Conservation (phyloP, 108 stramenopile species). For the Cylindrotheca fusiformis region DNA sequence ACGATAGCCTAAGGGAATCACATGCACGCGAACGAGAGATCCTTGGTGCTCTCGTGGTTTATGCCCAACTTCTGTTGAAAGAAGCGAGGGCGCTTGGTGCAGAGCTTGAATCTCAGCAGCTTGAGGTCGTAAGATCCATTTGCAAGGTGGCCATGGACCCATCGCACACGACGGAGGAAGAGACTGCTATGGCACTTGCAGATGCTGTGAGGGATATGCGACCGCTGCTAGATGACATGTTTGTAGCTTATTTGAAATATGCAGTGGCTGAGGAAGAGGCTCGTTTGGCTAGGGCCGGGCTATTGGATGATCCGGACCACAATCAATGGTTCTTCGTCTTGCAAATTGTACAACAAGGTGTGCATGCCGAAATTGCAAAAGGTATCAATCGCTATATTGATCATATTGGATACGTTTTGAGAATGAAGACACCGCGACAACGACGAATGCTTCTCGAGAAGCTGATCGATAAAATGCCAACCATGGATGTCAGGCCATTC, state of each 20-base stretch:
- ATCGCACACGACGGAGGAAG: constrained; percentile 70
- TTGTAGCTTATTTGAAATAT: constrained; percentile 88
- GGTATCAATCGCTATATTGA: constrained; percentile 79
- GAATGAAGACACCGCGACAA: constrained; percentile 80
- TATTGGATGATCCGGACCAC: constrained; percentile 82
- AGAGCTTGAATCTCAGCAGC: constrained; percentile 75
- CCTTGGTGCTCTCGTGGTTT: constrained; percentile 63
- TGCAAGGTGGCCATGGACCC: constrained; percentile 92
- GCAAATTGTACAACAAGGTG: constrained; percentile 86
- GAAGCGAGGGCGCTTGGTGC: constrained; percentile 79
- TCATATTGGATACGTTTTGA: constrained; percentile 74
- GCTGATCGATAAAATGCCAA: constrained; percentile 83
- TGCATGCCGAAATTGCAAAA: constrained; percentile 71
- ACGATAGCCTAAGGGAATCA: constrained; percentile 33
- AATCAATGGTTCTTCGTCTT: constrained; percentile 86
- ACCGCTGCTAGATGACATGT: constrained; percentile 79
- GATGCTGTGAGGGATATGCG: constrained; percentile 87
- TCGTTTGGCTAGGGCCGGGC: constrained; percentile 61
- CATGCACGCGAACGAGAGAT: constrained; percentile 65
- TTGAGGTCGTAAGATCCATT: constrained; percentile 83
- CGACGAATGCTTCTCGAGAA: constrained; percentile 55
- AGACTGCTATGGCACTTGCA: constrained; percentile 73
- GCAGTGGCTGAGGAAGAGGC: constrained; percentile 88
- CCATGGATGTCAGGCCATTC: constrained; percentile 87
- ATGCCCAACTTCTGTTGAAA: constrained; percentile 72